Percentiles rank a stretch among this genome's conserved stretches.
Conservation (phyloP, 176 grass and related monocot genomes). For the Dactylis glomerata region DNA sequence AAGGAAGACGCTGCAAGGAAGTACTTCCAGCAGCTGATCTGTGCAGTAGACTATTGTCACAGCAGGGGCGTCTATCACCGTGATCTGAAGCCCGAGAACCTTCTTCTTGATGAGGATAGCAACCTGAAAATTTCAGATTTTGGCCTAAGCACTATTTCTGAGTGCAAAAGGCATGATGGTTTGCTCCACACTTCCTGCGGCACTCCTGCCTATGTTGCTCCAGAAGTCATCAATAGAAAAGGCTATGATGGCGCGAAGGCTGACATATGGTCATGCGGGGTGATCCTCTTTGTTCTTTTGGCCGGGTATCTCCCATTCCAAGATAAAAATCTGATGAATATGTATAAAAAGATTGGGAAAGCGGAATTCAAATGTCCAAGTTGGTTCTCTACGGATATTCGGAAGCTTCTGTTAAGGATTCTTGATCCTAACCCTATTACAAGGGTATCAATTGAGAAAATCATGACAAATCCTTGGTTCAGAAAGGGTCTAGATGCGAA, state of each 20-base stretch:
- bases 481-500: conserved; percentile 76
- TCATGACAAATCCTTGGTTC: conserved; percentile 95
- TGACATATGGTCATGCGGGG: conserved; percentile 97
- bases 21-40: conserved; percentile 91
- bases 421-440: conserved; percentile 87
- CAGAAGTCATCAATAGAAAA: conserved; percentile 85
- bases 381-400: conserved; percentile 74
- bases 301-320: conserved; percentile 93
- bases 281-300: conserved; percentile 85
- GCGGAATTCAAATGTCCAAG: conserved; percentile 76
- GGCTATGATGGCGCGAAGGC: conserved; percentile 94
- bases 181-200: conserved; percentile 95
- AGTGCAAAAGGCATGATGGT: conserved; percentile 65
- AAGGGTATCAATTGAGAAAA: conserved; percentile 79
- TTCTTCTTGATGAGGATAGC: conserved; percentile 82
- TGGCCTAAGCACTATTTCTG: conserved; percentile 68
- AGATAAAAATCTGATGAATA: conserved; percentile 86
- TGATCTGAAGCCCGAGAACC: conserved; percentile 90
- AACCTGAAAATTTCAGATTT: conserved; percentile 93
- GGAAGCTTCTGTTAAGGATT: conserved; percentile 66
- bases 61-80: conserved; percentile 91
- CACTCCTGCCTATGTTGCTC: conserved; percentile 95
- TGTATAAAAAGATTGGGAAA: conserved; percentile 96
- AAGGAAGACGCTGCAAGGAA: conserved; percentile 86
- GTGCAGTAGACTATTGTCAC: conserved; percentile 84